A percentile compares a stretch with the other conserved stretches of the same genome.
Evolutionary conservation across 1,284 basidiomycete genomes (phyloP).

Genomic region (Ustilago sp.): DNA sequence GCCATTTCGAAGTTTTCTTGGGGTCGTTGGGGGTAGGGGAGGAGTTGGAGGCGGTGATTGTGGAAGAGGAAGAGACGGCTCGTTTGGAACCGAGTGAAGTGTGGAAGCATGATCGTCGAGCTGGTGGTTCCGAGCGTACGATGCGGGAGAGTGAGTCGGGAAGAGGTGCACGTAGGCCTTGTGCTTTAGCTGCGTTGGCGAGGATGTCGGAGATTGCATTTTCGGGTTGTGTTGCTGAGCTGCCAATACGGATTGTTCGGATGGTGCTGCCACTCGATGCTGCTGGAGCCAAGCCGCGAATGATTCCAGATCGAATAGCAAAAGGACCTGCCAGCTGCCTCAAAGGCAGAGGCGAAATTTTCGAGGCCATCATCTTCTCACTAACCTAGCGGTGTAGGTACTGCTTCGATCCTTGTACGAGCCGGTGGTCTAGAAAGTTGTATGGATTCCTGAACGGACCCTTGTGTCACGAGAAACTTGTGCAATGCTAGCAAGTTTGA

Average conservation of each 20-base stretch:
- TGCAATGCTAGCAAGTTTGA: neutral
- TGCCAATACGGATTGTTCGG: conserved; percentile 27
- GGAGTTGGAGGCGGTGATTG: neutral
- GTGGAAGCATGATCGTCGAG: conserved; percentile 32
- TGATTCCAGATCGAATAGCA: neutral
- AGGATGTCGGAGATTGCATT: conserved; percentile 42
- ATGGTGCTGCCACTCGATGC: conserved; percentile 8
- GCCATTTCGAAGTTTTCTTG: conserved; percentile 14
- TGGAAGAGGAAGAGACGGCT: conserved; percentile 6
- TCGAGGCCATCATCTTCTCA: conserved; percentile 1
- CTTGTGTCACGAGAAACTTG: neutral
- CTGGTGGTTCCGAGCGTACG: conserved; percentile 22
- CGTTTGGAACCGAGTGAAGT: conserved; percentile 10
- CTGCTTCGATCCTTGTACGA: neutral
- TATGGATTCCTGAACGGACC: neutral
- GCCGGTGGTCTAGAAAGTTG: neutral
- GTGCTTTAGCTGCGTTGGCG: conserved; percentile 27
- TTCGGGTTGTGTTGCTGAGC: conserved; percentile 30
- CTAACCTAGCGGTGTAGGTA: neutral
- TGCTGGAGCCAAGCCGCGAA: neutral
- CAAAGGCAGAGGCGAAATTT: neutral
- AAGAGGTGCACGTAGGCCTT: conserved; percentile 23
- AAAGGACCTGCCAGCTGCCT: conserved; percentile 8
- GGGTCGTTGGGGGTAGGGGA: neutral
- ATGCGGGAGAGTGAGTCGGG: conserved; percentile 26